Conservation (phyloP, 129 eudicot genomes). For the Tagetes patula region DNA sequence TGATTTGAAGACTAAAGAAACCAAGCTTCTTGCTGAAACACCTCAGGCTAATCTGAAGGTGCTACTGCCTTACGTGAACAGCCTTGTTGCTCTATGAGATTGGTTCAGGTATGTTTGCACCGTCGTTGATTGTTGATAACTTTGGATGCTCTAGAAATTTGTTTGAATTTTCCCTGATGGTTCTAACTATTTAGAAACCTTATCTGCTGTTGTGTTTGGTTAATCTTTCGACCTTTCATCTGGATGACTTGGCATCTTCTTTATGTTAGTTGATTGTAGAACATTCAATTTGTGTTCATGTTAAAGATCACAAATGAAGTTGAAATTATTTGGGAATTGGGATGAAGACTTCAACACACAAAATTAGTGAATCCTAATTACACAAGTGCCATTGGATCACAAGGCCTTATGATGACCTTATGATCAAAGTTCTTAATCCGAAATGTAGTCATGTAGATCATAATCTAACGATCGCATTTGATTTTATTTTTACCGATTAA, state of each 20-base stretch:
- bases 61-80: constrained; percentile 49
- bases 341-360: too few species aligned
- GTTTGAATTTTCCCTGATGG: background rate
- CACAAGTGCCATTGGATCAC: too few species aligned
- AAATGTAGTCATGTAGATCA: too few species aligned
- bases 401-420: too few species aligned
- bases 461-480: too few species aligned
- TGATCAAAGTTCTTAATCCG: too few species aligned
- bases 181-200: constrained; percentile 10
- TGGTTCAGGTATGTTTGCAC: constrained; percentile 10
- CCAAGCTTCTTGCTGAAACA: constrained; percentile 18
- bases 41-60: constrained; percentile 10
- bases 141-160: constrained; percentile 11
- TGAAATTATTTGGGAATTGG: too few species aligned
- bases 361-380: too few species aligned
- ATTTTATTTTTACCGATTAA: too few species aligned
- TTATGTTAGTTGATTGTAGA: background rate
- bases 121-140: background rate
- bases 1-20: constrained; percentile 39
- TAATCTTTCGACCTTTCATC: constrained; percentile 18
- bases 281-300: background rate
- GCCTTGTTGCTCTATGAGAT: constrained; percentile 45
- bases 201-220: constrained; percentile 23
- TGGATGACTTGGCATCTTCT: background rate
- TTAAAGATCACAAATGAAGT: background rate